Evolutionary conservation across 1,284 basidiomycete genomes (phyloP).

Genomic region (Exobasidium cylindrosporum): DNA sequence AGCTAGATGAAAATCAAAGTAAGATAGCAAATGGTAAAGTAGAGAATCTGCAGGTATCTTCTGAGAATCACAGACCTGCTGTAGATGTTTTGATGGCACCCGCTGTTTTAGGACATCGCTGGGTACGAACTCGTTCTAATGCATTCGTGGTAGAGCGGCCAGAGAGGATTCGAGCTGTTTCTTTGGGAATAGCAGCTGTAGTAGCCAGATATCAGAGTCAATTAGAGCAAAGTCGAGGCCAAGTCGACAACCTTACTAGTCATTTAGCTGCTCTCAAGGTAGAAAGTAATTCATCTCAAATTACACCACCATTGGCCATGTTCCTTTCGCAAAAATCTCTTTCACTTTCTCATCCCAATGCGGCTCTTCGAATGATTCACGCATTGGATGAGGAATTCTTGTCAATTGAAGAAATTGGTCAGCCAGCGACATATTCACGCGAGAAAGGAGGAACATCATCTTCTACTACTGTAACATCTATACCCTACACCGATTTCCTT

Average conservation of each 20-base stretch:
- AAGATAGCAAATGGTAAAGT: not conserved
- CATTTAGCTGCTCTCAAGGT: not conserved
- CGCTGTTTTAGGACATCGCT: slow-evolving; percentile 44
- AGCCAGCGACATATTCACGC: not conserved
- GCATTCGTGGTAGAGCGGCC: slow-evolving; percentile 51
- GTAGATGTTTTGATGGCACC: slow-evolving; percentile 49
- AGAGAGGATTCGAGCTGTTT: slow-evolving; percentile 47
- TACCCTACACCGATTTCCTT: slow-evolving; percentile 10
- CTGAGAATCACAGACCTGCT: not conserved
- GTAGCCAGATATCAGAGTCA: slow-evolving; percentile 9
- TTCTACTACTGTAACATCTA: not conserved
- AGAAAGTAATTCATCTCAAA: not conserved
- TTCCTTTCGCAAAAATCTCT: not conserved
- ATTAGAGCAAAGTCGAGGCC: not conserved
- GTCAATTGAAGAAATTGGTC: not conserved
- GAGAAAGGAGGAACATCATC: no score
- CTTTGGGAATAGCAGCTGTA: slow-evolving; percentile 41
- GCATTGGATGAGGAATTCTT: not conserved
- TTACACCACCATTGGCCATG: not conserved
- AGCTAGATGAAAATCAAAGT: no score
- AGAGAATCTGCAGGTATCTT: not conserved
- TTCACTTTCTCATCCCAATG: not conserved
- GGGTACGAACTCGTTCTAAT: slow-evolving; percentile 48
- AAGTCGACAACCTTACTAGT: not conserved
- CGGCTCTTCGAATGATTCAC: not conserved